These are phyloP conservation scores for Coprinellus micaceus DNA, from an alignment of 768 basidiomycete species.

Conservation along the genomic window DNA sequence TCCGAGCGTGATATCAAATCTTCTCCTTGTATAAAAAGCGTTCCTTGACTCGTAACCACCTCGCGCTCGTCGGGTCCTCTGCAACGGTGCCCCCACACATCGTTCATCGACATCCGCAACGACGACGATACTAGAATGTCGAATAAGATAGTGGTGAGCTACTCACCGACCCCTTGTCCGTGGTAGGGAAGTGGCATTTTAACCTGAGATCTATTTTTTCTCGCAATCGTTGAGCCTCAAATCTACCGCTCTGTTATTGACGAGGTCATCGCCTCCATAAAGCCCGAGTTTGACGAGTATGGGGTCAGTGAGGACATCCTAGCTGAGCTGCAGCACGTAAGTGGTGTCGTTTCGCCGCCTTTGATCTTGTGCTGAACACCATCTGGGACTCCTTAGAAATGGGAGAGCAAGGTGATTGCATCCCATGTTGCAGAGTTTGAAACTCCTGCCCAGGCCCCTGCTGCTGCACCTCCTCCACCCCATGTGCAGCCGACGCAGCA, in stretches of 20 bases:
- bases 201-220: conserved; percentile 39
- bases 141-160: conserved; percentile 98
- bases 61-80: conserved; percentile 34
- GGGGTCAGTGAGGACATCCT: conserved; percentile 91
- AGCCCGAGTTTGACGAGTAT: conserved; percentile 94
- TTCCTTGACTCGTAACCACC: conserved; percentile 38
- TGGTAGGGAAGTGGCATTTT: conserved; percentile 55
- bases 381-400: conserved; percentile 60
- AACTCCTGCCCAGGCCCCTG: conserved; percentile 35
- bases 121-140: conserved; percentile 60
- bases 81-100: conserved; percentile 30
- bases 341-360: conserved; percentile 28
- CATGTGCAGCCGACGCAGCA: conserved; percentile 47
- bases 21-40: conserved; percentile 48
- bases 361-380: conserved; percentile 16
- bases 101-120: conserved; percentile 28
- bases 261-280: conserved; percentile 86
- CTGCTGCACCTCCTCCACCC: conserved; percentile 32
- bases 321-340: conserved; percentile 82
- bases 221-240: conserved; percentile 64
- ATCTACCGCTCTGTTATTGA: conserved; percentile 95
- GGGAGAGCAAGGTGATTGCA: conserved; percentile 92
- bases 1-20: conserved; percentile 36
- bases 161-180: conserved; percentile 56
- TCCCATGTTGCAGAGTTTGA: conserved; percentile 95